Conservation (phyloP, 1,139 yeast genomes). For the Nakaseomyces uthaithaninus region DNA sequence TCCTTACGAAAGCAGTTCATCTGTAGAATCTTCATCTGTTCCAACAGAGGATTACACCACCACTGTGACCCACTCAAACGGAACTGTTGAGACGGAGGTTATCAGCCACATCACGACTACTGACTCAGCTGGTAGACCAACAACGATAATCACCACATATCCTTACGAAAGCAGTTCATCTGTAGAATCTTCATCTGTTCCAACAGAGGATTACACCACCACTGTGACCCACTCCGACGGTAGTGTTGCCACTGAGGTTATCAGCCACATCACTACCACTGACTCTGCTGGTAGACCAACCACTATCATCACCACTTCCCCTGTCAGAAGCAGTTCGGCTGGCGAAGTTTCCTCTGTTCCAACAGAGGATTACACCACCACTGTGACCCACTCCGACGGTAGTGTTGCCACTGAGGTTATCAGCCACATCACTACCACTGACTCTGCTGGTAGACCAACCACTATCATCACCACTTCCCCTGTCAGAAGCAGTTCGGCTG, state of each 20-base stretch:
- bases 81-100: not conserved
- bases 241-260: not conserved
- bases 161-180: too few species aligned
- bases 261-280: not conserved
- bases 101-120: not conserved
- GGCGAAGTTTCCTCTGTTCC: not conserved
- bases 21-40: too few species aligned
- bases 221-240: not conserved
- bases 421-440: slow-evolving; percentile 3
- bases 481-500: not conserved
- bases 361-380: slow-evolving; percentile 3
- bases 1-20: too few species aligned
- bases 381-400: not conserved
- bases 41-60: not conserved
- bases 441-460: not conserved
- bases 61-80: not conserved
- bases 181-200: too few species aligned
- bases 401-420: not conserved
- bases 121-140: too few species aligned
- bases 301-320: not conserved
- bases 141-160: too few species aligned
- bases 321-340: not conserved
- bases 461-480: not conserved
- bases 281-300: not conserved
- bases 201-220: not conserved